Evolutionary conservation across 306 rosid species (phyloP), one percentile per base, ranked within the genome.

Genomic region (Rosa lucieae): DNA sequence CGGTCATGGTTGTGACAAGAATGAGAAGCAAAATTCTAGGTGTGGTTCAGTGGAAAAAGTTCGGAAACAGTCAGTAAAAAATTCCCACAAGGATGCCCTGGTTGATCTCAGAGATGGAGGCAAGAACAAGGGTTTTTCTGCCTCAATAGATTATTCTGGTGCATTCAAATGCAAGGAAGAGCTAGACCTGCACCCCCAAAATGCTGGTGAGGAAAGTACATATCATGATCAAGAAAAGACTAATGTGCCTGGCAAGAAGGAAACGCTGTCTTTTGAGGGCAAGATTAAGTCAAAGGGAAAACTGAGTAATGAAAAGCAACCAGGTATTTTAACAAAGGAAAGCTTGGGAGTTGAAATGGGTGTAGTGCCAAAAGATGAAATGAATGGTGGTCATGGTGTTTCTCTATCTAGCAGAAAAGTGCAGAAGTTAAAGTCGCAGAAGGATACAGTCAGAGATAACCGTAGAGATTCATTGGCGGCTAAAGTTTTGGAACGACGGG

Each of bases 1-100:
- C 51, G 85, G 89, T 80, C 88, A 77, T 78, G 90, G 85, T 73
- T 73, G 70, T 75, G 78, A 44, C 63, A 90, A 76, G 85, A 85
- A 48, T 66, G 89, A 80, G 80, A 88, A 84, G 70, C 82, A 75
- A 80, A 73, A 56, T 71, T 72, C 77, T 4, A 84, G 85, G 76
- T 71, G 72, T 85, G 58, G 83, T 84, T 82, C 52, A 6, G 74
- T 52, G 84, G 85, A 78, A 88, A 84, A 75, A 42, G 66, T 78
- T 67, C 26, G 20, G 42, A 84, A 82, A 48, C 82, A 81, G 29
- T 85, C 71, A 40, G 83, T 14, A 58, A 79, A 40, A 52, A 81
- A 48, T 55, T 74, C 79, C 58, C 58, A 3, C 72, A 84, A 71
- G 84, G 84, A 81, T 78, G 75, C 21, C 74, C 26, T 49, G 47